Evolutionary conservation across 106 monocot species (phyloP).

Genomic region (Chionographis japonica): DNA sequence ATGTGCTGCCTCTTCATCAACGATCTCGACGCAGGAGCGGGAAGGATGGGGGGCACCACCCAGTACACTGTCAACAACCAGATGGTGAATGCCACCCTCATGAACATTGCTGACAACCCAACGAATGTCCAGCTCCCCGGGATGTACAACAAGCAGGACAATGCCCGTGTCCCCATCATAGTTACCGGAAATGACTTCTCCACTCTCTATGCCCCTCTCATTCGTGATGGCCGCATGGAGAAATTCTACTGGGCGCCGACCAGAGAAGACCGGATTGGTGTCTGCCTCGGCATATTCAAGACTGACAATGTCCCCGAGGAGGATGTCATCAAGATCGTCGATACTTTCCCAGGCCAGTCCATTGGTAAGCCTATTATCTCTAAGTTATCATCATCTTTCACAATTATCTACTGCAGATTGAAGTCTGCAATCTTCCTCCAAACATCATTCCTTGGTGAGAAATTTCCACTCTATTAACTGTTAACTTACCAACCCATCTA

Average conservation of each 20-base stretch:
- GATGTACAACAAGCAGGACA: constrained; percentile 99
- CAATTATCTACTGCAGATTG: background rate
- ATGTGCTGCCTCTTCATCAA: constrained; percentile 99
- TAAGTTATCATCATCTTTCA: background rate
- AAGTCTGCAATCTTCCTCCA: too few relatives aligned
- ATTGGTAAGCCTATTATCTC: constrained; percentile 49
- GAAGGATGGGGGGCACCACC: constrained; percentile 92
- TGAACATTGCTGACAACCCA: constrained; percentile 98
- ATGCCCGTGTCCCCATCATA: constrained; percentile 83
- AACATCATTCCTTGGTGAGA: too few relatives aligned
- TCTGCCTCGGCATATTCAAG: constrained; percentile 84
- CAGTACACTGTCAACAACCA: constrained; percentile 99
- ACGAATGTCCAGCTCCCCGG: constrained; percentile 97
- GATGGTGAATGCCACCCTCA: constrained; percentile 99
- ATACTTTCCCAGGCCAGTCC: constrained; percentile 92
- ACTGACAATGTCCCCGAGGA: constrained; percentile 63
- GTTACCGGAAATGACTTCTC: constrained; percentile 99
- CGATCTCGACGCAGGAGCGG: constrained; percentile 96
- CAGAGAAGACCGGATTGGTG: constrained; percentile 79
- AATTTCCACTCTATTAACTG: too few relatives aligned
- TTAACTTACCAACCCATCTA: too few relatives aligned
- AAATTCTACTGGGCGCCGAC: constrained; percentile 99
- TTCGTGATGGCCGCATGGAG: constrained; percentile 98
- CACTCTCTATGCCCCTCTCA: constrained; percentile 92
- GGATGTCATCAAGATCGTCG: constrained; percentile 74